Base-by-base conservation (phyloP, 2,329 filamentous ascomycete species). In the Aspergillus luchuensis region DNA sequence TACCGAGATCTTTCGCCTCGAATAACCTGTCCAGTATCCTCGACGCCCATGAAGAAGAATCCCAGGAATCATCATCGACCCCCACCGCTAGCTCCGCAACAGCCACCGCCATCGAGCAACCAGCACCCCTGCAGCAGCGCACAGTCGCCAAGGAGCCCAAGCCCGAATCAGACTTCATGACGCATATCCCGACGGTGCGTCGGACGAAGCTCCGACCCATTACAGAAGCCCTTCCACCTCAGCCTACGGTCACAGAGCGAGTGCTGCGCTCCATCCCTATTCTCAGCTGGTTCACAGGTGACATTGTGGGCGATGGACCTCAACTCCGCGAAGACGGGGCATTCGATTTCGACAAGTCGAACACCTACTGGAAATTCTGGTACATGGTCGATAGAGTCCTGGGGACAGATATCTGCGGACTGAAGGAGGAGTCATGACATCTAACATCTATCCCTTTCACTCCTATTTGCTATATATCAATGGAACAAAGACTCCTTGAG, bases 271-370 rank as follows among this genome's bases (percentile, higher is more conserved):
- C 84, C 57, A 85, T 92, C 43, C 90, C 90, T 2, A 82, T 92
- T 62, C 77, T 92, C 62, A 85, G 84, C 67, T 92, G 89, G 87
- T 89, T 92, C 71, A 87, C 86, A 49, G 87, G 76, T 28, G 78
- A 79, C 57, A 78, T 81, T 41, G 79, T 81, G 17, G 79, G 78
- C 8, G 79, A 80, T 59, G 79, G 79, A 2, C 79, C 79, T 8
- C 71, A 77, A 61, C 65, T 81, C 19, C 73, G 73, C 30, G 79
- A 81, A 47, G 79, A 81, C 57, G 79, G 79, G 2, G 71, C 71
- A 8, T 80, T 97, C 68, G 93, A 97, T 75, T 90, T 88, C 81
- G 85, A 85, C 45, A 81, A 79, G 49, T 86, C 85, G 6, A 84
- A 83, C 64, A 67, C 82, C 57, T 89, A 88, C 66, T 89, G 86